A percentile compares a stretch with the other conserved stretches of the same genome.
phyloP scores from a whole-genome alignment of 1,139 yeast genomes.

The Saccharomyces hybrid region DNA sequence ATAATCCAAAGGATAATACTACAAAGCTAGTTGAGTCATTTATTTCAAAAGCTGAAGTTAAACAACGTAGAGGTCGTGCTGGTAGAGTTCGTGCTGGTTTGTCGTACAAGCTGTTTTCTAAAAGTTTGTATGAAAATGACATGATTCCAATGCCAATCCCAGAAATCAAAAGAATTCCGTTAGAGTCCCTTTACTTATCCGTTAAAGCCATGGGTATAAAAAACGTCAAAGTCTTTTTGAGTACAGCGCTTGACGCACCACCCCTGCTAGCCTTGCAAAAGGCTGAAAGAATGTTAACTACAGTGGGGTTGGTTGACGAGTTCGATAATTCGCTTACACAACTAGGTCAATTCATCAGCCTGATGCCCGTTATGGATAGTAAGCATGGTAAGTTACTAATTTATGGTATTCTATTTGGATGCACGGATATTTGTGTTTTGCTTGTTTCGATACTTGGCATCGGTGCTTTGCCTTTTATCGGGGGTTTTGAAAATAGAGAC shows the following conservation, averaged over 20 bases:
- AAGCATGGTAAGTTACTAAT: slow-evolving; percentile 77
- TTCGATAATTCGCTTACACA: slow-evolving; percentile 52
- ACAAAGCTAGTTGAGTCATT: slow-evolving; percentile 71
- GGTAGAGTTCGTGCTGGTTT: slow-evolving; percentile 84
- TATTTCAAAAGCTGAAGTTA: slow-evolving; percentile 88
- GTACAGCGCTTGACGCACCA: slow-evolving; percentile 80
- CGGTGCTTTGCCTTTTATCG: slow-evolving; percentile 59
- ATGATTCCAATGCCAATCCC: slow-evolving; percentile 78
- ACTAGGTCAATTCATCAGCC: slow-evolving; percentile 72
- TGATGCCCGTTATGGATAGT: slow-evolving; percentile 74
- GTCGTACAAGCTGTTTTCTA: slow-evolving; percentile 75
- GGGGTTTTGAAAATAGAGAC: slow-evolving; percentile 57
- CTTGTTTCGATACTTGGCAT: slow-evolving; percentile 68
- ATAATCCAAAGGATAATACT: slow-evolving; percentile 58
- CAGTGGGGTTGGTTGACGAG: slow-evolving; percentile 62
- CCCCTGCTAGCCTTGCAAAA: slow-evolving; percentile 45
- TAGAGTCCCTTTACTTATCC: slow-evolving; percentile 73
- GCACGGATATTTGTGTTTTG: slow-evolving; percentile 66
- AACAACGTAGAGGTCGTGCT: slow-evolving; percentile 95
- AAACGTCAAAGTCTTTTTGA: slow-evolving; percentile 60
- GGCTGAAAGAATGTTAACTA: slow-evolving; percentile 54
- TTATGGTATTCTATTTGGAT: slow-evolving; percentile 74
- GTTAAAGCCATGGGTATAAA: slow-evolving; percentile 84
- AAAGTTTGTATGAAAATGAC: slow-evolving; percentile 43
- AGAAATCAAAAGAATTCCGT: slow-evolving; percentile 74